phyloP scores from a whole-genome alignment of 1,284 basidiomycete species.

The Cryptococcus sp. region DNA sequence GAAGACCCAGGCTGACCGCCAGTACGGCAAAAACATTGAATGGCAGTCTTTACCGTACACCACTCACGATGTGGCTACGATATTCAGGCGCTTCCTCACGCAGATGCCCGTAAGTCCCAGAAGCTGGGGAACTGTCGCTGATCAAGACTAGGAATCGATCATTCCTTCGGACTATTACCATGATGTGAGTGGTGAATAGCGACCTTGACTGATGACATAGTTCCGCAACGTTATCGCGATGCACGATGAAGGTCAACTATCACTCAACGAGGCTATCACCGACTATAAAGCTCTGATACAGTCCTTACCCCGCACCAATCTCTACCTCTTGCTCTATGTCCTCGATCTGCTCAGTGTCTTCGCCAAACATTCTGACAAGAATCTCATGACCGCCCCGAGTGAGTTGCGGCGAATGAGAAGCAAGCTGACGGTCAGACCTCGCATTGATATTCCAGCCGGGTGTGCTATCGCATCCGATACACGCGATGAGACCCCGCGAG shows the following conservation, averaged over 20 bases:
- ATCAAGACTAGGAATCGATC: conserved; percentile 35
- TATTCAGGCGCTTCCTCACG: conserved; percentile 88
- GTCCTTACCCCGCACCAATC: conserved; percentile 80
- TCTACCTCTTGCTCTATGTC: conserved; percentile 93
- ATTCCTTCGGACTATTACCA: conserved; percentile 67
- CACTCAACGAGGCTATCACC: conserved; percentile 67
- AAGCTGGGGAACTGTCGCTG: neutral
- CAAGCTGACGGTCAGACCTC: conserved; percentile 64
- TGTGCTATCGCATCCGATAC: conserved; percentile 80
- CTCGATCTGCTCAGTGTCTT: conserved; percentile 95
- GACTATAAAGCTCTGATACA: conserved; percentile 84
- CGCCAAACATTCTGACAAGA: conserved; percentile 84
- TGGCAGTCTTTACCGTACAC: conserved; percentile 85
- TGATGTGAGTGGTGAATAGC: conserved; percentile 60
- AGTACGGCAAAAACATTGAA: conserved; percentile 92
- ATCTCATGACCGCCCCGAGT: conserved; percentile 95
- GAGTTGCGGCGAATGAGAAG: conserved; percentile 43
- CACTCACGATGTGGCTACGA: conserved; percentile 93
- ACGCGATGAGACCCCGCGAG: conserved; percentile 78
- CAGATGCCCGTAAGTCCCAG: conserved; percentile 81
- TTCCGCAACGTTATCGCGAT: conserved; percentile 73
- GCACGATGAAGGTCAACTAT: conserved; percentile 10
- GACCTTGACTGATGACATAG: conserved; percentile 56
- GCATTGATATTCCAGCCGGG: conserved; percentile 94
- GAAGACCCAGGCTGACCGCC: conserved; percentile 14